Base-by-base conservation (phyloP, 371 early-diverging fungal species). In the Massospora cicadina region DNA sequence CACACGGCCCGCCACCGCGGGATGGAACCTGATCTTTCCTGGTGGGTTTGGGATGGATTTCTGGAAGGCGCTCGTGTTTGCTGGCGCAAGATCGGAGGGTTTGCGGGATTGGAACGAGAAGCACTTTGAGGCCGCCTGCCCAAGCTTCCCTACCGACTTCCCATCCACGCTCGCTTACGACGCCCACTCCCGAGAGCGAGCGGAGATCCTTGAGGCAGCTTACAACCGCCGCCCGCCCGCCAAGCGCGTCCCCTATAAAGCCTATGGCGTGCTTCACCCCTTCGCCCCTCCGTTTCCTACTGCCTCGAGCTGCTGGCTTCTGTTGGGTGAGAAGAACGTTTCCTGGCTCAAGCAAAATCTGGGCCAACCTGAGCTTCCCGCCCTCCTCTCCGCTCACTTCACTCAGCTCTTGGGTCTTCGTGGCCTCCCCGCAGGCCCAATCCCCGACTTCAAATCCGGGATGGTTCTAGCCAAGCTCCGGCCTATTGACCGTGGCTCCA, bases 21-120 rank as follows among this genome's bases (percentile, higher is more conserved):
- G 95, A 0, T 91, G 93, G 93, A 86, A 87, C 13, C 27, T 95
- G 5, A 71, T 94, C 30, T 66, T 90, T 2, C 93, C 94, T 13
- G 71, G 74, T n/a, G 89, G 86, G 0, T 92, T 85, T 80, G 91
- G 82, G 0, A 82, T 85, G 74, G 71, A 83, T 0, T 83, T 96
- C 66, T 95, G 94, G 95, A 84, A 88, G 71, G 80, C 88, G 7
- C 73, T 96, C 10, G 74, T 85, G 5, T 95, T 89, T 78, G 91
- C 90, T 0, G 97, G 95, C 13, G 90, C 88, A 0, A 81, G 90
- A 30, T 84, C 82, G 0, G 86, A 57, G 64, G 69, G 81, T 7
- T 68, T 76, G 33, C 66, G 81, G 1, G 82, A 84, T 66, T 63
- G 79, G 0, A 70, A 74, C 27, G 72, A 75, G n/a, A 76, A 80